These are phyloP conservation scores for Nicotiana attenuata DNA, from an alignment of 257 asterid species.

Conservation along the genomic window DNA sequence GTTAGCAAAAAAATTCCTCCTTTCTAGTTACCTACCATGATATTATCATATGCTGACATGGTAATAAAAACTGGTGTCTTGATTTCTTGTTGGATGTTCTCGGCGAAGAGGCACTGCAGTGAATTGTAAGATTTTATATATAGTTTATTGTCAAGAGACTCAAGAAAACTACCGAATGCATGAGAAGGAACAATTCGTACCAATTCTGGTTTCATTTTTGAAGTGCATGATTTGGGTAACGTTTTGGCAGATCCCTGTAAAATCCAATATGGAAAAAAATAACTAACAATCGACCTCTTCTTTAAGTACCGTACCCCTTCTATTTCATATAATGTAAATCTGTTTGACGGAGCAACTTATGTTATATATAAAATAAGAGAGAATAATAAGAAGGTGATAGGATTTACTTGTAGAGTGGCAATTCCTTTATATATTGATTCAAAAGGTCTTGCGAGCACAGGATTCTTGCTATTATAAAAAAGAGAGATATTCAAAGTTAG, in stretches of 20 bases:
- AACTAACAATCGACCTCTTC: too few relatives aligned
- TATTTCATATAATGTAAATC: too few relatives aligned
- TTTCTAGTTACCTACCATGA: not conserved
- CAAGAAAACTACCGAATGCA: not conserved
- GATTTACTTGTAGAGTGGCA: too few relatives aligned
- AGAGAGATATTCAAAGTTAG: not conserved
- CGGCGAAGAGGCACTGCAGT: not conserved
- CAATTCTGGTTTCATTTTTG: not conserved
- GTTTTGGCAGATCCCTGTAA: not conserved
- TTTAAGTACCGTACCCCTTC: too few relatives aligned
- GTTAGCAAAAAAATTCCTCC: not conserved
- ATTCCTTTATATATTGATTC: too few relatives aligned
- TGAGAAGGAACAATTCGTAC: not conserved
- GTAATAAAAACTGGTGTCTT: not conserved
- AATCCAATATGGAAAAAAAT: too few relatives aligned
- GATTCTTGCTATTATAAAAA: too few relatives aligned
- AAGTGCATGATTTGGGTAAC: not conserved
- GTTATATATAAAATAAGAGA: too few relatives aligned
- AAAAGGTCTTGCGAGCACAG: too few relatives aligned
- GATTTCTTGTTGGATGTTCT: slow-evolving; percentile 1
- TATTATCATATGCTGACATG: slow-evolving; percentile 8
- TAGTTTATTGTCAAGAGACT: not conserved
- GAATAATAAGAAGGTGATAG: too few relatives aligned
- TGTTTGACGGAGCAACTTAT: too few relatives aligned
- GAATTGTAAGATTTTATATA: not conserved